phyloP scores from a whole-genome alignment of 371 early-diverging fungal species.

The Lichtheimia ramosa region DNA sequence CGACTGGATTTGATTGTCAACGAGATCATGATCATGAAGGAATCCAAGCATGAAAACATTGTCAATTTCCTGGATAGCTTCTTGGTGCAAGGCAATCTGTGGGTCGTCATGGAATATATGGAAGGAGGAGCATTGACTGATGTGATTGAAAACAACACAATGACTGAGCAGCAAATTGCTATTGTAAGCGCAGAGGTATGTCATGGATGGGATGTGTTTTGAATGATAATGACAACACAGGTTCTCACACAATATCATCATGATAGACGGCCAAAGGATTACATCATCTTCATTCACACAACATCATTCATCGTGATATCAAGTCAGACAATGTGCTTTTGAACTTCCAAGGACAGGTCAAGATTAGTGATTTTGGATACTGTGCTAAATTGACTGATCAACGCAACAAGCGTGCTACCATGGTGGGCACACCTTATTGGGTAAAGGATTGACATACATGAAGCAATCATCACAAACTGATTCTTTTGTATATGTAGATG shows the following conservation, averaged over 20 bases:
- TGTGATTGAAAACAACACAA: conserved; percentile 89
- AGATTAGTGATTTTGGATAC: conserved; percentile 92
- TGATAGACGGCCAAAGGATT: conserved; percentile 83
- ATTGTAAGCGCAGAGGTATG: conserved; percentile 83
- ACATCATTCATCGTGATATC: conserved; percentile 97
- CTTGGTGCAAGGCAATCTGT: conserved; percentile 67
- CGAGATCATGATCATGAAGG: conserved; percentile 96
- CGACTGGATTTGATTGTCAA: conserved; percentile 94
- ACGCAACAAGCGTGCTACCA: conserved; percentile 83
- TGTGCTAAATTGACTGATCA: conserved; percentile 84
- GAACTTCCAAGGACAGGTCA: conserved; percentile 85
- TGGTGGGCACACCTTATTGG: conserved; percentile 95
- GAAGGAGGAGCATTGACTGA: conserved; percentile 97
- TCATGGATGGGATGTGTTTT: background rate
- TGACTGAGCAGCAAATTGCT: conserved; percentile 91
- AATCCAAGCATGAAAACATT: conserved; percentile 93
- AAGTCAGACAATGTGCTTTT: conserved; percentile 95
- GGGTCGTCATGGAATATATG: conserved; percentile 99
- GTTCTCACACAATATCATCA: background rate
- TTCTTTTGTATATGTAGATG: conserved; percentile 50
- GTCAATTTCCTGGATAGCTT: conserved; percentile 94
- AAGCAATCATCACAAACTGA: background rate
- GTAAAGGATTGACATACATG: conserved; percentile 25
- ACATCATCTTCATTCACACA: conserved; percentile 85
- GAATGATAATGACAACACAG: background rate